phyloP scores from a whole-genome alignment of 176 grass and related monocot species.

The Cenchrus americanus region DNA sequence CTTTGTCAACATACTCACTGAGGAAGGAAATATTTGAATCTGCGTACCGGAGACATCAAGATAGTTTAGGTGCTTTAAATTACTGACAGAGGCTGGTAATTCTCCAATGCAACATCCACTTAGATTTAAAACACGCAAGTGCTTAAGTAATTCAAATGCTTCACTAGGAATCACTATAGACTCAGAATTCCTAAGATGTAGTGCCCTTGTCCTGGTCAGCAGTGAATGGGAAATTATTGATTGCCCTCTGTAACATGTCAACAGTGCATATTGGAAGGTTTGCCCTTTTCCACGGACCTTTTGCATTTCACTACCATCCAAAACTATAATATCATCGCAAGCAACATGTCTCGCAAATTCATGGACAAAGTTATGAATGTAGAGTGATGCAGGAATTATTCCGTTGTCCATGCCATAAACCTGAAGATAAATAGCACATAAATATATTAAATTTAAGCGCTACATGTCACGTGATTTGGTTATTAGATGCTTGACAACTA shows the following conservation, averaged over 20 bases:
- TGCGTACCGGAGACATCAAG: constrained; percentile 43
- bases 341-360: constrained; percentile 49
- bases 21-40: constrained; percentile 25
- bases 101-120: constrained; percentile 36
- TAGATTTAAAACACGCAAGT: constrained; percentile 50
- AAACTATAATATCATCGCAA: constrained; percentile 31
- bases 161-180: constrained; percentile 6
- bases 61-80: constrained; percentile 50
- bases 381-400: not conserved
- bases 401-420: too few relatives aligned
- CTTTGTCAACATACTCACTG: constrained; percentile 34
- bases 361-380: constrained; percentile 44
- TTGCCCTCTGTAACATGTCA: constrained; percentile 2
- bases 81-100: constrained; percentile 23
- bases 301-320: constrained; percentile 23
- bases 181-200: not conserved
- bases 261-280: constrained; percentile 33
- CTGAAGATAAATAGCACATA: too few relatives aligned
- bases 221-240: constrained; percentile 8
- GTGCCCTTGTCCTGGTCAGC: constrained; percentile 19
- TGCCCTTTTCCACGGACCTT: not conserved
- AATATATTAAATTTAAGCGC: too few relatives aligned
- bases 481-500: too few relatives aligned
- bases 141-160: constrained; percentile 30
- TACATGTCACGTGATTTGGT: too few relatives aligned